Base-by-base conservation (phyloP, 345 rosid genomes). In the Euphorbia pulcherrima region DNA sequence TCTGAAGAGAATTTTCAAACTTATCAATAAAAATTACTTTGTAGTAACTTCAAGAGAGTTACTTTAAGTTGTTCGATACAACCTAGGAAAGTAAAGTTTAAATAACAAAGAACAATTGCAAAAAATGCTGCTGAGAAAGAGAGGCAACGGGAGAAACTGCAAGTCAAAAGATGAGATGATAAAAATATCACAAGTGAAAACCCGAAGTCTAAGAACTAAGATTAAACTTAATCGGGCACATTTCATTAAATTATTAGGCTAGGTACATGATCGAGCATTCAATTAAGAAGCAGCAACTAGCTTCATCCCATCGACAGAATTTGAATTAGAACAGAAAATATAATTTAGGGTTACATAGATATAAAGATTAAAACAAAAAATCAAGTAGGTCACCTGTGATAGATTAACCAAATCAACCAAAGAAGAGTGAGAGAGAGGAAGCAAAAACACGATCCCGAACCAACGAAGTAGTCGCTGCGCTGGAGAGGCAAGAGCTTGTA, bases 71-170 rank as follows among this genome's bases (percentile, higher is more conserved):
- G 54, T 64, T 57, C 17, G 74, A 68, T n/a, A 64, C 39, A 64
- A 69, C 73, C 74, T 74, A 65, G 73, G 69, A 46, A 54, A 62
- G 26, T 40, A n/a, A 54, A 62, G 57, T 74, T 33, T 14, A 51
- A 24, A 27, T 21, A 21, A 4, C 17, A 37, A n/a, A 21, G 46
- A 51, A 6, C 41, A 39, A 2, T 11, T 1, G 1, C 8, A 37
- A 2, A 23, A 21, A 47, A 24, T 8, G 13, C 10, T 16, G 12
- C n/a, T 17, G 21, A 18, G 14, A 3, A 29, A 20, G 4, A 12
- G 21, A 54, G n/a, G n/a, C n/a, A n/a, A n/a, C n/a, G n/a, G n/a
- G n/a, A n/a, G n/a, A n/a, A n/a, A n/a, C n/a, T n/a, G n/a, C n/a
- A n/a, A n/a, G n/a, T n/a, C n/a, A n/a, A n/a, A n/a, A n/a, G n/a